Base-by-base conservation (phyloP, 768 basidiomycete genomes). In the Rhizopogon roseolus region DNA sequence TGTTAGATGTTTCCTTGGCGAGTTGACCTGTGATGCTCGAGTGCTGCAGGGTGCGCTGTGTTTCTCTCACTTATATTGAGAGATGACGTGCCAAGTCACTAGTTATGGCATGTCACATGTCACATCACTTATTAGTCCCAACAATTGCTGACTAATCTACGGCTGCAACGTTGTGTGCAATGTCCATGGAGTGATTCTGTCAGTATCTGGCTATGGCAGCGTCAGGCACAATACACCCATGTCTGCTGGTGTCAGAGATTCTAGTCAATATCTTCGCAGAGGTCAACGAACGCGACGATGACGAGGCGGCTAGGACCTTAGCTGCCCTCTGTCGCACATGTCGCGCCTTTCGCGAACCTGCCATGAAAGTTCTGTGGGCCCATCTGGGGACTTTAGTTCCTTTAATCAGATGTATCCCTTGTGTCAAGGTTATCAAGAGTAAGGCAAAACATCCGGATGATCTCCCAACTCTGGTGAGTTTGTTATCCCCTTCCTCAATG, bases 291-390 rank as follows among this genome's bases (percentile, higher is more conserved):
- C 46, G 46, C 6, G 46, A 48, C 8, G 46, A 48, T 16, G 46
- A 48, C 8, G 46, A 48, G 14, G 46, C 46, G 9, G 34, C 46
- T 16, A 48, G 46, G 19, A 48, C 46, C 17, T 48, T 52, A 42
- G 51, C 41, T 49, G 51, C 51, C 9, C 44, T 52, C 16, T 44
- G 42, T 50, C 41, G 51, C 4, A 48, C 51, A 17, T 52, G 51
- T 19, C 51, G 41, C 19, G 29, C 25, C 14, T 52, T 52, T 45
- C 41, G 34, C 16, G 51, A 49, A 19, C 42, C 44, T 45, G 51
- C 43, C 4, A 44, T 52, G 42, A 52, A 52, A 32, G 51, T 48
- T n/a, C 28, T 52, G 4, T 52, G 51, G 51, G 51, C 51, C 4
- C 41, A 52, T 3, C 45, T 52, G 8, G 46, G 46, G 14, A 48